phyloP scores from a whole-genome alignment of 192 early-diverging fungal genomes.

The Funneliformis geosporum region DNA sequence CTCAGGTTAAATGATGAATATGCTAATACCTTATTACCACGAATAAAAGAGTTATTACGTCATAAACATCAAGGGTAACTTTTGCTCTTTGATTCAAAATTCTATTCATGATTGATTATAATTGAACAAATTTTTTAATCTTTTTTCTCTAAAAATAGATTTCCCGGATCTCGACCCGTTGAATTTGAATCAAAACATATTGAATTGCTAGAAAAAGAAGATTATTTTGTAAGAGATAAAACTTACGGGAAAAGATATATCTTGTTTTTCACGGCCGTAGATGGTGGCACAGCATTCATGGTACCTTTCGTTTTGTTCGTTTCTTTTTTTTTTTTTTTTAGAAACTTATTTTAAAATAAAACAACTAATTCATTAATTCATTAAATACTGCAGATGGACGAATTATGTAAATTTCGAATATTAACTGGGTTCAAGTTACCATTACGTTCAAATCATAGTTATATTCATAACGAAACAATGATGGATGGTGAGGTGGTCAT shows the following conservation, averaged over 20 bases:
- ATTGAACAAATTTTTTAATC: not conserved
- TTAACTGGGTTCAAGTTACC: slow-evolving; percentile 57
- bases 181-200: slow-evolving; percentile 50
- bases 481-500: slow-evolving; percentile 75
- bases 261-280: slow-evolving; percentile 39
- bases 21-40: slow-evolving; percentile 6
- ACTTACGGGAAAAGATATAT: slow-evolving; percentile 52
- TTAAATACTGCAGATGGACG: slow-evolving; percentile 53
- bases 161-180: slow-evolving; percentile 61
- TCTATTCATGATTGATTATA: not conserved
- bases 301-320: slow-evolving; percentile 34
- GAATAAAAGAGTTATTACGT: slow-evolving; percentile 21
- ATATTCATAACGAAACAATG: slow-evolving; percentile 59
- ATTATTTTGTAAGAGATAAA: slow-evolving; percentile 64
- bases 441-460: slow-evolving; percentile 34
- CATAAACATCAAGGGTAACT: not conserved
- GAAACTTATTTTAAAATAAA: not conserved
- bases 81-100: not conserved
- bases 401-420: slow-evolving; percentile 64
- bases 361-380: not conserved
- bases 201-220: slow-evolving; percentile 46
- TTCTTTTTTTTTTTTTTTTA: not conserved
- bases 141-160: slow-evolving; percentile 39
- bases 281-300: slow-evolving; percentile 51
- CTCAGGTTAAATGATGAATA: slow-evolving; percentile 10